A percentile compares a stretch with the other conserved stretches of the same genome.
Conservation (phyloP, 2,329 filamentous ascomycete genomes). For the Fusarium marasasianum region DNA sequence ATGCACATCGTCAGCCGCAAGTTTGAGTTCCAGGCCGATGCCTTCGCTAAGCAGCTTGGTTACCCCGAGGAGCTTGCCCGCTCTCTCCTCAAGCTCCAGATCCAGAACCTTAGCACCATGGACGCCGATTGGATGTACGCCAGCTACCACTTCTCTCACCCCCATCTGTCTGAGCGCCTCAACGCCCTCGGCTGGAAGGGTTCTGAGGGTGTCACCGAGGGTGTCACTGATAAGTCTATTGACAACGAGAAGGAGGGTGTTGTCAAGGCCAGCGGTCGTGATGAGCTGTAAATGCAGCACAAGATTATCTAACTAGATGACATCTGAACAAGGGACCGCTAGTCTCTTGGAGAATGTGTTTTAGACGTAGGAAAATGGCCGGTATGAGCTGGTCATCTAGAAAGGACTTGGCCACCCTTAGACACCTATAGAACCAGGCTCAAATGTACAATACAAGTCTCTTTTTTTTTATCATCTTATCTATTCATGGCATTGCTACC, state of each 20-base stretch:
- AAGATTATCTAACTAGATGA: constrained; percentile 2
- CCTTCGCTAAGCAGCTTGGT: constrained; percentile 85
- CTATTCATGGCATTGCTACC: constrained; percentile 36
- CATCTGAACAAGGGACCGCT: neutral
- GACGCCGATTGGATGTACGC: constrained; percentile 99
- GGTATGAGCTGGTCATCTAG: constrained; percentile 10
- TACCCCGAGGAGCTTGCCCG: constrained; percentile 84
- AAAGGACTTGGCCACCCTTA: constrained; percentile 12
- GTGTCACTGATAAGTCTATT: constrained; percentile 51
- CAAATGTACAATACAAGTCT: constrained; percentile 35
- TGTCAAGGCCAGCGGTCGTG: constrained; percentile 77
- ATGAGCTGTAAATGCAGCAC: constrained; percentile 66
- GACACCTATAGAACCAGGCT: constrained; percentile 24
- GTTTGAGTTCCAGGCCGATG: constrained; percentile 96
- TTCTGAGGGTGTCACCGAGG: constrained; percentile 54
- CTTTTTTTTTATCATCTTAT: constrained; percentile 21
- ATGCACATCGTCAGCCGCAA: constrained; percentile 96
- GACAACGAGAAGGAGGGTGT: constrained; percentile 52
- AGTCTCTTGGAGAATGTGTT: neutral
- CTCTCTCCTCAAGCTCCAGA: constrained; percentile 95
- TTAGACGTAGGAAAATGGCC: constrained; percentile 13
- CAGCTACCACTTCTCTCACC: constrained; percentile 98
- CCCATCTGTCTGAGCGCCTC: constrained; percentile 91
- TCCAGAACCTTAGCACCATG: constrained; percentile 98
- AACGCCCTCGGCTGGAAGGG: constrained; percentile 90